Conservation (phyloP, 257 asterid genomes). For the Echites panduratus region DNA sequence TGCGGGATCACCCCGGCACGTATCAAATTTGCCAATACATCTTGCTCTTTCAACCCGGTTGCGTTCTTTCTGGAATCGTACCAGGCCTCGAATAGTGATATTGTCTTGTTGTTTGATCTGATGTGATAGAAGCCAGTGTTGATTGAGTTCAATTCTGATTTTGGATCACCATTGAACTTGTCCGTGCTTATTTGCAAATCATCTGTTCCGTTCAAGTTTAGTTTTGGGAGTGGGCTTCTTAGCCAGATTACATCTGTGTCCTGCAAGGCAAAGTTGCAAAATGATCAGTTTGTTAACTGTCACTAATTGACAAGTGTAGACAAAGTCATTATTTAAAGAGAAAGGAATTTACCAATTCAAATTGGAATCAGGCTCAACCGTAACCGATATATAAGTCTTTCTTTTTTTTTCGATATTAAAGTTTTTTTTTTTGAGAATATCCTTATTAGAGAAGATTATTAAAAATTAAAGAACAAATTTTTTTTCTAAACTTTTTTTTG, state of each 20-base stretch:
- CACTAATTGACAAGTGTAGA: too few relatives aligned
- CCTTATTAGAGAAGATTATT: too few relatives aligned
- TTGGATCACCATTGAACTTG: conserved; percentile 31
- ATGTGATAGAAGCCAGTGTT: conserved; percentile 65
- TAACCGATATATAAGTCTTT: too few relatives aligned
- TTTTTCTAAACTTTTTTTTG: too few relatives aligned
- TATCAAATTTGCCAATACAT: conserved; percentile 40
- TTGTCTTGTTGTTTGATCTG: conserved; percentile 43
- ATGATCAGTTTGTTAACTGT: neutral
- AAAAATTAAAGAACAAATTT: too few relatives aligned
- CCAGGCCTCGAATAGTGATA: conserved; percentile 48
- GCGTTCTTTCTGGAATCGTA: conserved; percentile 33
- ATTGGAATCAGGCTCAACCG: too few relatives aligned
- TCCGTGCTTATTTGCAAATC: conserved; percentile 67
- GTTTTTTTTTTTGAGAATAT: too few relatives aligned
- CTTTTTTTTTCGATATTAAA: too few relatives aligned
- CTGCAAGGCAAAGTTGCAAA: conserved; percentile 20
- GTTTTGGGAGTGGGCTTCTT: conserved; percentile 43
- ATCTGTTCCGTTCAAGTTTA: conserved; percentile 23
- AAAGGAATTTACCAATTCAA: too few relatives aligned
- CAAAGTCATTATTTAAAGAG: too few relatives aligned
- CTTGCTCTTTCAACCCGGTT: conserved; percentile 57
- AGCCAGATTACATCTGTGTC: conserved; percentile 64
- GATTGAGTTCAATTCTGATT: conserved; percentile 30
- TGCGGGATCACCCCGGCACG: conserved; percentile 2